Evolutionary conservation across 2,329 filamentous ascomycete genomes (phyloP).

Genomic region (Scedosporium aurantiacum): DNA sequence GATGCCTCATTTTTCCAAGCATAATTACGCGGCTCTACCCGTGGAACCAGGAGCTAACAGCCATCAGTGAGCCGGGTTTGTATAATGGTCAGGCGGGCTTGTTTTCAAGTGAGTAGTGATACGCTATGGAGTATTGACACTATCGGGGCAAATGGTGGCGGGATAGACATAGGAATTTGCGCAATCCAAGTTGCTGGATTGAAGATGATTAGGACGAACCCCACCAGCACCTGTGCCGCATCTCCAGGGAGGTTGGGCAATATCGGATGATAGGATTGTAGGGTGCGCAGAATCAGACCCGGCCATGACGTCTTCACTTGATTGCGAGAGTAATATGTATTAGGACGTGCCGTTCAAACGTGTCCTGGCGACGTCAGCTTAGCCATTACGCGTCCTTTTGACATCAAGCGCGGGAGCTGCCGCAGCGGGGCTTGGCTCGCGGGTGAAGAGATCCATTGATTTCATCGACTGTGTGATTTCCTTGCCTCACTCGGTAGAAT

Average conservation of each 20-base stretch:
- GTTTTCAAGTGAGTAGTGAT: neutral
- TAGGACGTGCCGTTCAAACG: neutral
- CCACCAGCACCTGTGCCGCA: too few species aligned
- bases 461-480: neutral
- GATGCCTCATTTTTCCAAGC: too few species aligned
- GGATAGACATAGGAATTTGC: neutral
- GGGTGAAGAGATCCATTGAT: neutral
- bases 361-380: neutral
- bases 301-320: neutral
- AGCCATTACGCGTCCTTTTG: neutral
- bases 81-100: neutral
- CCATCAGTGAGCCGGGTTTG: too few species aligned
- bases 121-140: neutral
- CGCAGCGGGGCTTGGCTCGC: neutral
- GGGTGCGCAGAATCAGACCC: neutral
- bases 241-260: neutral
- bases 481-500: too few species aligned
- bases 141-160: neutral
- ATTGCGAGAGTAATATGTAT: neutral
- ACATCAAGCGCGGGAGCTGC: neutral
- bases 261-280: neutral
- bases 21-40: too few species aligned
- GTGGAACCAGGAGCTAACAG: too few species aligned
- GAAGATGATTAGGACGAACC: too few species aligned
- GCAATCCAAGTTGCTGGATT: neutral